Base-by-base conservation (phyloP, 2,329 filamentous ascomycete genomes). In the Tolypocladium nubicola region DNA sequence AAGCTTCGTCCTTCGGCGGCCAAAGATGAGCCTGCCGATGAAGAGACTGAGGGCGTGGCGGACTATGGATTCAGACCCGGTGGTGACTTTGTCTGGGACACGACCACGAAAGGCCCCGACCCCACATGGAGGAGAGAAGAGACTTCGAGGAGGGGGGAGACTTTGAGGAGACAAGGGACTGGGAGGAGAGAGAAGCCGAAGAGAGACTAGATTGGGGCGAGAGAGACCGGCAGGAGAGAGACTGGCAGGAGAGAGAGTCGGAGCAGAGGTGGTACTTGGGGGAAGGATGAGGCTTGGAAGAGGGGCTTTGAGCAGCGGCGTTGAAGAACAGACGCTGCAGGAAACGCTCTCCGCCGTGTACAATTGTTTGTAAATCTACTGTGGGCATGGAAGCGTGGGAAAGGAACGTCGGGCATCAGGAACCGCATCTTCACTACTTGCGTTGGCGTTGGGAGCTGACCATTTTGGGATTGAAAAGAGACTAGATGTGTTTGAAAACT, bases 51-150 rank as follows among this genome's bases (percentile, higher is more conserved):
- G 38, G 61, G 61, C 39, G 57, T 56, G 13, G 55, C 60, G 16
- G 56, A 57, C 6, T 53, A 58, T 40, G 52, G 56, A 5, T 53
- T 54, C 14, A 59, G 60, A 39, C 61, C 53, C 11, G 61, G 61
- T n/a, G 63, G 61, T 11, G 64, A 64, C 53, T 67, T 67, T 53
- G 64, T 69, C 47, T 73, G 71, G 71, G 67, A 72, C 53, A 73
- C 71, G 1, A 64, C 60, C 19, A 37, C 30, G 16, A n/a, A 5
- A 63, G 59, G 49, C 52, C 62, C 38, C 10, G 47, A 52, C 19
- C 19, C 47, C 11, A 52, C 47, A 13, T 52, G 47, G 47, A 37
- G 10, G 30, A 37, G 47, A n/a, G 47, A 52, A 30, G 47, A 52
- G 47, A 52, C 30, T 2, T 52, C 47, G 19, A 52, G 47, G 47